phyloP scores from a whole-genome alignment of 306 rosid species.

The Quercus gilva region DNA sequence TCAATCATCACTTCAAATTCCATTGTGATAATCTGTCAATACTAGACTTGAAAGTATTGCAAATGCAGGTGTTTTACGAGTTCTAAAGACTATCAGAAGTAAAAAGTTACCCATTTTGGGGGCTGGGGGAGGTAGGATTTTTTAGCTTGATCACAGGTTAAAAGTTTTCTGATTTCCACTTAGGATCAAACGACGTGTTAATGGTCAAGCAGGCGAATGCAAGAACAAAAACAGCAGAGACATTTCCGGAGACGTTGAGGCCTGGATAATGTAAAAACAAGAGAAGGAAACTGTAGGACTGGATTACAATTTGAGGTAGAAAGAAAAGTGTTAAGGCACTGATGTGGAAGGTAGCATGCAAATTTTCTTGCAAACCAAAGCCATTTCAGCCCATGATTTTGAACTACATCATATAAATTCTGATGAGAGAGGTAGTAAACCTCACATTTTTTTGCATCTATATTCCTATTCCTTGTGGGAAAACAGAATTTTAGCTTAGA shows the following conservation, averaged over 20 bases:
- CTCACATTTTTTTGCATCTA: neutral
- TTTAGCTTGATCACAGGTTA: neutral
- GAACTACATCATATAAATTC: neutral
- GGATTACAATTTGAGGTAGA: neutral
- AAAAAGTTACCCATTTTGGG: neutral
- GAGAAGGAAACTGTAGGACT: neutral
- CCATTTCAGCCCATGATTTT: neutral
- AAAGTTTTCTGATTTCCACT: neutral
- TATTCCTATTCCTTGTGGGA: neutral
- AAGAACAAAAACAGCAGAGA: conserved; percentile 67
- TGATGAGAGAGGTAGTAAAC: neutral
- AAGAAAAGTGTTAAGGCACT: neutral
- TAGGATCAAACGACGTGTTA: neutral
- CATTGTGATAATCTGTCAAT: conserved; percentile 63
- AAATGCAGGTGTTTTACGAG: conserved; percentile 75
- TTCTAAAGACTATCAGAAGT: conserved; percentile 76
- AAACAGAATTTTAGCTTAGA: neutral
- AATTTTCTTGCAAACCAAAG: neutral
- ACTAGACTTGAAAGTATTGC: conserved; percentile 68
- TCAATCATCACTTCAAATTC: conserved; percentile 11
- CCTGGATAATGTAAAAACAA: conserved; percentile 20
- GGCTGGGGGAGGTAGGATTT: neutral
- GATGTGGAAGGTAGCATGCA: neutral
- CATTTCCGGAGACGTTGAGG: conserved; percentile 61
- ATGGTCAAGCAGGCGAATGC: conserved; percentile 50